phyloP scores from a whole-genome alignment of 768 basidiomycete genomes.

The Dendrothele bispora region DNA sequence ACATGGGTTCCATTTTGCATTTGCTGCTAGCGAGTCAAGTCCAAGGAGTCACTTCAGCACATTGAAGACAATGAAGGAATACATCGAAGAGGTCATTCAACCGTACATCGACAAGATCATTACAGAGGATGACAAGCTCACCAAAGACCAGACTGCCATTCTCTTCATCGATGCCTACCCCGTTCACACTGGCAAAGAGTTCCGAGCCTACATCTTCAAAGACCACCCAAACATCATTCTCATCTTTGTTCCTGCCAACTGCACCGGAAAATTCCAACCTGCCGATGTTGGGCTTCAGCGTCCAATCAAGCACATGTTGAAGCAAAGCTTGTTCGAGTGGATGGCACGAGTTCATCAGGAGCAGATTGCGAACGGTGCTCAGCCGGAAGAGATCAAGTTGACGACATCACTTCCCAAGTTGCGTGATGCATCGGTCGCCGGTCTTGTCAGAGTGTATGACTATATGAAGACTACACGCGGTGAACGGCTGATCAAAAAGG shows the following conservation, averaged over 20 bases:
- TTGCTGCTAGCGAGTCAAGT: slow-evolving; percentile 19
- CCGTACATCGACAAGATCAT: slow-evolving; percentile 12
- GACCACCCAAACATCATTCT: slow-evolving; percentile 20
- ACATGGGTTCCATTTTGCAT: slow-evolving; percentile 18
- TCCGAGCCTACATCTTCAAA: slow-evolving; percentile 14
- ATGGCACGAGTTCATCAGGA: slow-evolving; percentile 16
- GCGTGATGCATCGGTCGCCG: slow-evolving; percentile 17
- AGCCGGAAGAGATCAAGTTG: slow-evolving; percentile 14
- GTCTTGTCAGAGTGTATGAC: slow-evolving; percentile 15
- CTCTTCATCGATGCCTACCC: slow-evolving; percentile 26
- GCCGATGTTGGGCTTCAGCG: slow-evolving; percentile 29
- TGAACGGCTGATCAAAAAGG: slow-evolving; percentile 16
- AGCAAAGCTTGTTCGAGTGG: slow-evolving; percentile 13
- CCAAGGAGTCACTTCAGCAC: slow-evolving; percentile 23
- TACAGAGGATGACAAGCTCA: slow-evolving; percentile 7
- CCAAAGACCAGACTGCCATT: slow-evolving; percentile 18
- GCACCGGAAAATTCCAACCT: slow-evolving; percentile 23
- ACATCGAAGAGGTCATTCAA: slow-evolving; percentile 10
- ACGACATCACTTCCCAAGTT: slow-evolving; percentile 18
- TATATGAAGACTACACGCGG: slow-evolving; percentile 13
- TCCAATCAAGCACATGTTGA: slow-evolving; percentile 23
- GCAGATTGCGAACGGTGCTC: slow-evolving; percentile 13
- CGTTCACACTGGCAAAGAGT: slow-evolving; percentile 24
- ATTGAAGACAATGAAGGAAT: slow-evolving; percentile 25
- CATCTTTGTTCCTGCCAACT: slow-evolving; percentile 25